Base-by-base conservation (phyloP, 176 grass and related monocot genomes). In the Cocos nucifera region DNA sequence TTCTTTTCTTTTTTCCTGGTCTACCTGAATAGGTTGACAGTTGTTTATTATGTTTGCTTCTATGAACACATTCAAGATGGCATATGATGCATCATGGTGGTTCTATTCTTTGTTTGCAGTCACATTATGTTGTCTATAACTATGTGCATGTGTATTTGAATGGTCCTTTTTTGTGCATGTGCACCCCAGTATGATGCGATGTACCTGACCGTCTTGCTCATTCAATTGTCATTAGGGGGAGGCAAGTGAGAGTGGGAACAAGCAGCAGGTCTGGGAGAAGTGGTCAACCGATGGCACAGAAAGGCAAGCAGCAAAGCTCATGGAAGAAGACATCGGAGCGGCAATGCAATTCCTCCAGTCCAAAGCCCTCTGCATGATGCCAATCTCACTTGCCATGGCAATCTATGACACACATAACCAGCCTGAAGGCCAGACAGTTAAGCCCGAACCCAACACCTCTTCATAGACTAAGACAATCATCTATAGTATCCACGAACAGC, bases 301-400 rank as follows among this genome's bases (percentile, higher is more conserved):
- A 63, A 82, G 72, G 69, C 94, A 98, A 60, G 88, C 89, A 14
- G 82, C 88, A 24, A 98, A 92, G 78, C 67, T 98, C 51, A 89
- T 98, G 94, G 85, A 98, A 56, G 94, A 98, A 30, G 84, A 93
- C 69, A 93, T 93, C 10, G 88, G 88, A 58, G 63, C 88, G 15
- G 88, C 94, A 2, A 98, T 98, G 94, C 94, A 98, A 76, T 89
- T 98, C 68, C 82, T 98, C 57, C 94, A 98, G 78, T 98, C 94
- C 66, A 98, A 92, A 69, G 88, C 94, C 27, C 81, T 98, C 28
- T 98, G 94, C 73, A 98, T 98, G 84, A 98, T 98, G 94, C 88
- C 94, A 51, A 77, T 98, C 58, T 98, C 94, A 1, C 94, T 98
- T 0, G 94, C 94, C 29, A 89, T 92, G 88, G 94, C 94, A 26